phyloP scores from a whole-genome alignment of 139 green algal species.

The Chlorella sp. region DNA sequence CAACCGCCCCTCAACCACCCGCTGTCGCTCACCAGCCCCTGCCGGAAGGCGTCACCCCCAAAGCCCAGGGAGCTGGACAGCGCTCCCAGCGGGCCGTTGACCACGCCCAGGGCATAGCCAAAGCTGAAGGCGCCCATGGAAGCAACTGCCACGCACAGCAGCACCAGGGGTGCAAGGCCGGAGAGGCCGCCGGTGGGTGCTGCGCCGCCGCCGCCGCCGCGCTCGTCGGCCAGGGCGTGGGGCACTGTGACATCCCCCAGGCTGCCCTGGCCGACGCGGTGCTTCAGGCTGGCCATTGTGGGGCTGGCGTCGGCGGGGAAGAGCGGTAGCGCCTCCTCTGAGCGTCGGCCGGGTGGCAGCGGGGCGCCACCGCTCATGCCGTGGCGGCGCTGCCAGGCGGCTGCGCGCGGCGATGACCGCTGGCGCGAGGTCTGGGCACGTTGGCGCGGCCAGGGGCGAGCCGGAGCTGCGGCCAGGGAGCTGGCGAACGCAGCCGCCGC shows the following conservation, averaged over 20 bases:
- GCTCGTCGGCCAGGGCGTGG: too few species aligned
- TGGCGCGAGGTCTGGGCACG: background rate
- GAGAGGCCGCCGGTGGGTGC: background rate
- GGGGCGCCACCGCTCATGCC: background rate
- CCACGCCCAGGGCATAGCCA: slow-evolving; percentile 87
- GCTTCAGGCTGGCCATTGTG: slow-evolving; percentile 14
- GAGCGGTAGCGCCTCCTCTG: background rate
- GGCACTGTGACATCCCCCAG: background rate
- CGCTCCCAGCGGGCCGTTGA: slow-evolving; percentile 91
- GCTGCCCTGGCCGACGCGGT: slow-evolving; percentile 4
- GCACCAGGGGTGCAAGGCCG: background rate
- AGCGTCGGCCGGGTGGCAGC: background rate
- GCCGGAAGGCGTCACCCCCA: slow-evolving; percentile 68
- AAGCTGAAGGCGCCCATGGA: slow-evolving; percentile 75
- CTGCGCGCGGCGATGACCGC: background rate
- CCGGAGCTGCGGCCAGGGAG: too few species aligned
- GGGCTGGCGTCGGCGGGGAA: slow-evolving; percentile 2
- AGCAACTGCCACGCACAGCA: slow-evolving; percentile 25
- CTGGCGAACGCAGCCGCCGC: too few species aligned
- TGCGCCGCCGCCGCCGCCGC: background rate
- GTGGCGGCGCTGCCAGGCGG: background rate
- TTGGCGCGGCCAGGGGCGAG: too few species aligned
- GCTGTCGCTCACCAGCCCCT: slow-evolving; percentile 69
- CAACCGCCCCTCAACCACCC: background rate
- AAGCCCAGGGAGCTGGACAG: slow-evolving; percentile 88